Base-by-base conservation (phyloP, 768 basidiomycete genomes). In the Chiua virens region DNA sequence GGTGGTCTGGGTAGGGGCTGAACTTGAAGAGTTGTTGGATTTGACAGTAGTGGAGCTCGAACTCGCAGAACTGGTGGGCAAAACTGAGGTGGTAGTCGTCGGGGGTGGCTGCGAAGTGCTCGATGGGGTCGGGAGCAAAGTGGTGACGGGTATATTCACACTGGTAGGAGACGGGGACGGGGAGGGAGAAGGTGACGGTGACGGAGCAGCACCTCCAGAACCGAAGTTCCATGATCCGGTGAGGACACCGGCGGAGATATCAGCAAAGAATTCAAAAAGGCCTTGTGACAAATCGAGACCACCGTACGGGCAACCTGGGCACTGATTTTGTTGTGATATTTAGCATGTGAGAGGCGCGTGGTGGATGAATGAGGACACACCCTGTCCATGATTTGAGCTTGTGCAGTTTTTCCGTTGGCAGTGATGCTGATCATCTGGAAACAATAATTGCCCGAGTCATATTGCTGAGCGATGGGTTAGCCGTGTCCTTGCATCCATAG, bases 261-360 rank as follows among this genome's bases (percentile, higher is more conserved):
- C 46, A 13, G 73, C 77, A 67, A 91, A 89, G 72, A 65, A 79
- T 40, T 70, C 34, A 72, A 92, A 92, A 42, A 92, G 78, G 39
- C 83, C 82, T 30, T 72, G 58, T 11, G 83, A 83, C 42, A 91
- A 68, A 69, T 92, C 90, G 25, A 92, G 80, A 35, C 83, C 88
- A 25, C 70, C 76, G 34, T 62, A 72, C 4, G 81, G 81, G 65
- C 89, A 92, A 28, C 79, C 79, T 10, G 83, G 83, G 59, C 88
- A 89, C 80, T 87, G 51, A 48, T 22, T 11, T 47, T 25, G 44
- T 34, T 25, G 9, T 4, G 22, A n/a, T 15, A 37, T 41, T 46
- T 28, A 8, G 40, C 38, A 23, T 8, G 13, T 8, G 39, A 25
- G 47, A 34, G 11, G 8, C n/a, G n/a, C n/a, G 3, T 22, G 4